Base-by-base conservation (phyloP, 306 rosid species). In the Myrica gale region DNA sequence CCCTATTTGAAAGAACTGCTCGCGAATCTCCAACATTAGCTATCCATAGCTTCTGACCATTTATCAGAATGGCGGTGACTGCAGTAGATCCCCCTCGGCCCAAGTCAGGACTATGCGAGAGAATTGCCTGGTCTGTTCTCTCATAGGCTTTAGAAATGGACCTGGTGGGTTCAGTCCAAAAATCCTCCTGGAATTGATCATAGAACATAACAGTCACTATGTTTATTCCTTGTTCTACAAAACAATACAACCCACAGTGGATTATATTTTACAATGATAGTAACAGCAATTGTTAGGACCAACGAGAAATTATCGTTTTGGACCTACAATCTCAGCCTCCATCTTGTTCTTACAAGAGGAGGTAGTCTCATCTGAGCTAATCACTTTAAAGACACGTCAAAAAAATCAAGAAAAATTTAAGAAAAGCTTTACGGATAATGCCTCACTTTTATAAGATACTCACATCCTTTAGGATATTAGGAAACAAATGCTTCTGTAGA, bases 21-120 rank as follows among this genome's bases (percentile, higher is more conserved):
- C 95, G 86, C n/a, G 95, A 90, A 79, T 90, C 95, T 77, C 95
- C 95, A 75, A 90, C 92, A 70, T 90, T 90, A 42, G 92, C 95
- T 80, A 86, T 68, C 90, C 89, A 88, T 79, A 90, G 62, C 72
- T 90, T 81, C 83, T 46, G 89, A 51, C 89, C 86, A 73, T 90
- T 73, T 41, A 90, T 73, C 60, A 90, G 82, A 81, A 90, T 90
- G 73, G 90, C 95, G 44, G 92, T 90, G 66, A 90, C 95, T 5
- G 95, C 95, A 74, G 95, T 90, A 3, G 95, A 90, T 79, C 95
- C 95, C 56, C 95, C 95, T 65, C 89, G 84, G 48, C 95, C 95
- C 71, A 90, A 79, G 82, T 90, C 95, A 75, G 92, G 87, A 81
- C 56, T 81, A 79, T 90, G 88, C 13, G 95, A 84, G 58, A 90